Percentiles rank a stretch among this genome's conserved stretches.
Conservation (phyloP, 192 early-diverging fungal genomes). For the Thoreauomyces humboldtii region DNA sequence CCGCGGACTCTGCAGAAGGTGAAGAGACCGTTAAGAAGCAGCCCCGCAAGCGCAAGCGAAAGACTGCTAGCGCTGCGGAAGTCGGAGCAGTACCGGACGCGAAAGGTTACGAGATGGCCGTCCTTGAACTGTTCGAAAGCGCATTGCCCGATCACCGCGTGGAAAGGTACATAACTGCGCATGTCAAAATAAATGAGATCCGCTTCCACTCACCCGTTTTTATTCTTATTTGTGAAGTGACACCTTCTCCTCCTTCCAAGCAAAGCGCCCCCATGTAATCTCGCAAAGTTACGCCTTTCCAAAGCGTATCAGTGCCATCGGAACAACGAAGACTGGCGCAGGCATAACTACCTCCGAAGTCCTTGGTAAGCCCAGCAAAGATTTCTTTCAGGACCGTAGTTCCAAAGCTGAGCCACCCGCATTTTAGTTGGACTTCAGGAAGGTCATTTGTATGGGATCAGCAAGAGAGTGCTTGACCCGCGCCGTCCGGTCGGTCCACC, state of each 20-base stretch:
- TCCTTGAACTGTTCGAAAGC: conserved; percentile 86
- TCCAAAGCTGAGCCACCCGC: too few relatives aligned
- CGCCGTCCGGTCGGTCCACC: conserved; percentile 68
- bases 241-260: conserved; percentile 72
- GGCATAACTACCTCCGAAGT: conserved; percentile 88
- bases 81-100: conserved; percentile 33
- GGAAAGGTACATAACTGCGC: conserved; percentile 62
- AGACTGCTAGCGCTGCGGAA: conserved; percentile 22
- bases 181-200: too few relatives aligned
- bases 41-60: conserved; percentile 22
- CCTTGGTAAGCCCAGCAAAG: conserved; percentile 53
- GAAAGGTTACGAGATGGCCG: conserved; percentile 76
- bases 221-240: conserved; percentile 39
- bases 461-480: conserved; percentile 77
- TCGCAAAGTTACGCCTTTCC: conserved; percentile 76
- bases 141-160: conserved; percentile 62
- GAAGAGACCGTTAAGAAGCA: conserved; percentile 12
- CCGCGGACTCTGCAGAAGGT: neutral
- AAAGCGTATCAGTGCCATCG: conserved; percentile 72
- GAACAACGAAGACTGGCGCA: conserved; percentile 76
- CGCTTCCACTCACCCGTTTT: neutral
- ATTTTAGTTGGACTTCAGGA: conserved; percentile 54
- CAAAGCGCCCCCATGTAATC: conserved; percentile 67
- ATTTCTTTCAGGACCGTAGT: too few relatives aligned
- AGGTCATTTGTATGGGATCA: conserved; percentile 64